These are phyloP conservation scores for Stygiomarasmius scandens DNA, from an alignment of 1,284 basidiomycete genomes.

Conservation along the genomic window DNA sequence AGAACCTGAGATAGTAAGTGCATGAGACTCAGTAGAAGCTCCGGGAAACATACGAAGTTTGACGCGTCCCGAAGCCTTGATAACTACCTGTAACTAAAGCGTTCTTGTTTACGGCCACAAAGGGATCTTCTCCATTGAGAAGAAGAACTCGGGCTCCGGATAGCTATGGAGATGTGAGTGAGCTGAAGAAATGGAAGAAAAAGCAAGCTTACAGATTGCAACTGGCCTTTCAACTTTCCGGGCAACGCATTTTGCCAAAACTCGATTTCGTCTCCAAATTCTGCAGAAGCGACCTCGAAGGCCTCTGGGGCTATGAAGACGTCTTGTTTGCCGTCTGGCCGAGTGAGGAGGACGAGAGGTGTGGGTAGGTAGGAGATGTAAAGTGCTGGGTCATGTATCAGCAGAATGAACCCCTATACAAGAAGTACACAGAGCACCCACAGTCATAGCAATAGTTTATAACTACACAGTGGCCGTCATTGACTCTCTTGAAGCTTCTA, in stretches of 20 bases:
- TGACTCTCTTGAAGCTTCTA: slow-evolving; percentile 53
- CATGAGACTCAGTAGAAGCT: background rate
- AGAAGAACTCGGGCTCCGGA: slow-evolving; percentile 55
- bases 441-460: slow-evolving; percentile 60
- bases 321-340: slow-evolving; percentile 44
- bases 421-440: slow-evolving; percentile 26
- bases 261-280: slow-evolving; percentile 55
- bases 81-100: slow-evolving; percentile 46
- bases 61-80: slow-evolving; percentile 53
- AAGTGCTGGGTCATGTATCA: slow-evolving; percentile 33
- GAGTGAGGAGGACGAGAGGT: slow-evolving; percentile 54
- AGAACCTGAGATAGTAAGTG: slow-evolving; percentile 34
- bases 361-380: slow-evolving; percentile 58
- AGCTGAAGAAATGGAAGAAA: slow-evolving; percentile 6
- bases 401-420: background rate
- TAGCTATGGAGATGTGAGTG: slow-evolving; percentile 36
- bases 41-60: slow-evolving; percentile 39
- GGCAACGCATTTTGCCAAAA: slow-evolving; percentile 61
- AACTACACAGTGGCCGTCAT: slow-evolving; percentile 62
- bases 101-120: slow-evolving; percentile 54
- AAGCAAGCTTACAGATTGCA: slow-evolving; percentile 41
- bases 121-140: slow-evolving; percentile 58
- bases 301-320: slow-evolving; percentile 63
- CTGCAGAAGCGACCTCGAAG: slow-evolving; percentile 51
- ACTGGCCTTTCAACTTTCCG: slow-evolving; percentile 47